Percentiles rank a stretch among this genome's conserved stretches.
These are phyloP conservation scores for Hyphodiscus sp. DNA, from an alignment of 2,329 filamentous ascomycete species.

Conservation along the genomic window DNA sequence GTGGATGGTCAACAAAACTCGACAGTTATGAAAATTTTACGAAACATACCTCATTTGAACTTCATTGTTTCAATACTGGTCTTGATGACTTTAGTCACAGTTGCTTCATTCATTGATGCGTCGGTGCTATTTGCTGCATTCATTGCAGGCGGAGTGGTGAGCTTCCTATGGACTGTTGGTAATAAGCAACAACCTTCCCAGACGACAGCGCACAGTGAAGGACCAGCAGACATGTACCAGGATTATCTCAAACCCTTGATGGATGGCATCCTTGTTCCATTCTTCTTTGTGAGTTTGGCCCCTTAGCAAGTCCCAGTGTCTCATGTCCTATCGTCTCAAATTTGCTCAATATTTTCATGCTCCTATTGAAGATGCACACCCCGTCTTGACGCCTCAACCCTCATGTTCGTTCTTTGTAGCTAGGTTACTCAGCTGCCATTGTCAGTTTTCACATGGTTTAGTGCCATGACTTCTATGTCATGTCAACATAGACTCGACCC, in stretches of 20 bases:
- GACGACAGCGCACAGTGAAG: neutral
- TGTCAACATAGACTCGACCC: neutral
- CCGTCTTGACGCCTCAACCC: neutral
- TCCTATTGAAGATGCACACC: neutral
- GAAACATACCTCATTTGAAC: slow-evolving; percentile 6
- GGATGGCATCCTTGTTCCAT: slow-evolving; percentile 45
- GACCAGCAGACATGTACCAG: slow-evolving; percentile 18
- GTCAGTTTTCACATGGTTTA: neutral
- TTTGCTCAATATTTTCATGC: neutral
- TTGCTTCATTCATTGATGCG: slow-evolving; percentile 38
- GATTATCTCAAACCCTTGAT: slow-evolving; percentile 22
- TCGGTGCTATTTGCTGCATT: slow-evolving; percentile 46
- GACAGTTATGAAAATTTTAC: neutral
- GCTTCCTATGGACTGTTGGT: slow-evolving; percentile 35
- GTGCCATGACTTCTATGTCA: neutral
- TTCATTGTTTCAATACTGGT: slow-evolving; percentile 17
- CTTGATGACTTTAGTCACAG: slow-evolving; percentile 18
- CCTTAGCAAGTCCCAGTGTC: neutral
- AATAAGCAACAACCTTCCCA: neutral
- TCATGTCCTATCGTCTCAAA: neutral
- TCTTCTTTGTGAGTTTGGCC: slow-evolving; percentile 52
- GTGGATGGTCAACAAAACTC: neutral
- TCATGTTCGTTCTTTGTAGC: neutral
- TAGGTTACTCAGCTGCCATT: neutral
- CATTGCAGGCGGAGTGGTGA: slow-evolving; percentile 40